Conservation (phyloP, 2,329 filamentous ascomycete species). For the Clonostachys rosea region DNA sequence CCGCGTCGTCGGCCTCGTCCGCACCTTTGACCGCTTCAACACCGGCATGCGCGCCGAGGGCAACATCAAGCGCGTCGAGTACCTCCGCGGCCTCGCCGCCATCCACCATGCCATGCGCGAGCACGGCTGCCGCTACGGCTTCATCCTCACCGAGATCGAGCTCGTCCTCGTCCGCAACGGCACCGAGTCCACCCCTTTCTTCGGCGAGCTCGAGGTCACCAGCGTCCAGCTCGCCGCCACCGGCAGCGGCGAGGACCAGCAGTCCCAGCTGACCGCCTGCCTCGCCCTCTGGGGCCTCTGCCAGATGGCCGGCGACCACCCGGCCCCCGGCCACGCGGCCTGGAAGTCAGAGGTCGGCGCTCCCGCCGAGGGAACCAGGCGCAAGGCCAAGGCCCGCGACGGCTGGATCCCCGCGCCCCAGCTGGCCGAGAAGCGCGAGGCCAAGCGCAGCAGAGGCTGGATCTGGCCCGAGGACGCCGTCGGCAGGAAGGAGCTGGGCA, state of each 20-base stretch:
- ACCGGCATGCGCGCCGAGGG: conserved; percentile 86
- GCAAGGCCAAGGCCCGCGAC: conserved; percentile 67
- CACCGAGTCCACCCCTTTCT: conserved; percentile 66
- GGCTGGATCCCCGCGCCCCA: conserved; percentile 72
- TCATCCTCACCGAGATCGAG: conserved; percentile 95
- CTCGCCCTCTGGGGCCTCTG: conserved; percentile 76
- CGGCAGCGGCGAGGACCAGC: conserved; percentile 13
- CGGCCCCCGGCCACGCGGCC: conserved; percentile 49
- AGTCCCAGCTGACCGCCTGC: conserved; percentile 58
- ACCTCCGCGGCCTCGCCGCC: conserved; percentile 80
- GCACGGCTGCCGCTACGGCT: conserved; percentile 88
- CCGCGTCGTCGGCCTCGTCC: conserved; percentile 79
- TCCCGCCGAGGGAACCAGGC: conserved; percentile 66
- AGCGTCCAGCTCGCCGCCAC: conserved; percentile 50
- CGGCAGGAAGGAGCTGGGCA: conserved; percentile 66
- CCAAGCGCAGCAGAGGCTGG: conserved; percentile 71
- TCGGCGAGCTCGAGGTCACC: conserved; percentile 80
- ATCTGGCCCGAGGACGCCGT: conserved; percentile 71
- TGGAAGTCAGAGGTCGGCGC: conserved; percentile 73
- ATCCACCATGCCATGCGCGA: conserved; percentile 91
- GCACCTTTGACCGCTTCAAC: conserved; percentile 92
- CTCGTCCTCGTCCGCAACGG: conserved; percentile 85
- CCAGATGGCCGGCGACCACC: conserved; percentile 61
- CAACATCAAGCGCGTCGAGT: conserved; percentile 81
- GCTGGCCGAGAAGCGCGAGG: conserved; percentile 70